Evolutionary conservation across 305 asterid species (phyloP), one percentile per base, ranked within the genome.

Genomic region (Fraxinus xanthoxyloides): DNA sequence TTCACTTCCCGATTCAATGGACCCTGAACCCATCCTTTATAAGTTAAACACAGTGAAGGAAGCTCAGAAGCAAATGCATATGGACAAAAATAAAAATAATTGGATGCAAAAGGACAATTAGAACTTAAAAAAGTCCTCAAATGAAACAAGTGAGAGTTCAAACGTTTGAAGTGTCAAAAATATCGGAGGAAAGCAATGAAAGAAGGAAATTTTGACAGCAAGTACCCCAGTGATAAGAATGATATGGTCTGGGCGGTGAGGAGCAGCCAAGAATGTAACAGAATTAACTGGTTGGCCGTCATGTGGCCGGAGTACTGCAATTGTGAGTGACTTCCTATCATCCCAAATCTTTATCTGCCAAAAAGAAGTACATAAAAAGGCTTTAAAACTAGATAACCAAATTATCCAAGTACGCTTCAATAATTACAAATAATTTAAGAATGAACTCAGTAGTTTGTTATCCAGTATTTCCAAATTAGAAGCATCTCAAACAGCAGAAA

Each of bases 291-390:
- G 98, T 30, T 83, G 97, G 28, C 98, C 97, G 77, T 91, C 97
- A 85, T 93, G 94, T 77, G 98, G 98, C 88, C 91, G 90, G 79
- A 92, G 88, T 76, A 92, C 97, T 79, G 98, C 97, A 77, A 93
- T 91, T 30, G 98, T 97, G 31, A 32, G 82, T 31, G 89, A 80
- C 85, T 93, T 95, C 28, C 95, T 90, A 87, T 95, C 98, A 73
- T 92, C 98, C 98, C 98, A 95, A 80, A 95, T 89, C 85, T 93
- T 95, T 72, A 93, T 90, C 98, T 95, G 97, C 87, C 84, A 75
- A 81, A 19, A 72, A n/a, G 75, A 70, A 78, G 21, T 86, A 43
- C 63, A 85, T 81, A 12, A 54, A 77, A 81, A 79, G 67, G 46
- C 40, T 67, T 28, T 15, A 73, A 73, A 73, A 77, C 6, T 38